Evolutionary conservation across 2,329 filamentous ascomycete genomes (phyloP).

Genomic region (Hymenoscyphus occultus): DNA sequence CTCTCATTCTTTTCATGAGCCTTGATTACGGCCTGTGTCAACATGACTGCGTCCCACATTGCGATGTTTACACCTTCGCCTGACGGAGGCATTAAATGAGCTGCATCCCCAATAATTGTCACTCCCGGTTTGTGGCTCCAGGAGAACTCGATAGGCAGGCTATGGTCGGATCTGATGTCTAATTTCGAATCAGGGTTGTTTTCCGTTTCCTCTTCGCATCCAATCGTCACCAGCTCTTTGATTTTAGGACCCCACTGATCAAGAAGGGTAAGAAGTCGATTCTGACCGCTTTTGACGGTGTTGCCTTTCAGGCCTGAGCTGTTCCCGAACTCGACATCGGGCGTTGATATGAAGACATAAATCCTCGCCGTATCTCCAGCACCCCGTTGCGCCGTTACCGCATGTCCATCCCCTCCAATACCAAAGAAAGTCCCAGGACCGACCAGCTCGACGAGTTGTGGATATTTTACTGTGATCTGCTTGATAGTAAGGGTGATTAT

Average conservation of each 20-base stretch:
- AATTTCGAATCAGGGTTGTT: conserved; percentile 14
- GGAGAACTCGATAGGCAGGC: conserved; percentile 15
- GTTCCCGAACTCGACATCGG: background rate
- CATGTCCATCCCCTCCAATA: background rate
- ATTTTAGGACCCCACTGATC: conserved; percentile 23
- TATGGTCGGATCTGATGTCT: conserved; percentile 29
- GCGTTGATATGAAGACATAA: background rate
- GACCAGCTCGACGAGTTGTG: conserved; percentile 25
- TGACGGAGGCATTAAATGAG: conserved; percentile 47
- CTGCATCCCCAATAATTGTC: conserved; percentile 50
- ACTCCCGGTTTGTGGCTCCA: conserved; percentile 36
- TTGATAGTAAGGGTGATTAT: conserved; percentile 28
- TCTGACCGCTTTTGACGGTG: conserved; percentile 37
- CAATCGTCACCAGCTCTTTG: conserved; percentile 22
- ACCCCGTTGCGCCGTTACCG: background rate
- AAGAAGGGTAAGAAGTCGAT: conserved; percentile 30
- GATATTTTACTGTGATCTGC: conserved; percentile 35
- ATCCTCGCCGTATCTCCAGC: background rate
- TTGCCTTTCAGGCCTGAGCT: conserved; percentile 28
- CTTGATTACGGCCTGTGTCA: conserved; percentile 24
- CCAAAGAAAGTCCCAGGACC: background rate
- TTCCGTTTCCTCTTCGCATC: conserved; percentile 16
- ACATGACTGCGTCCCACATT: conserved; percentile 41
- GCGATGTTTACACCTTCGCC: conserved; percentile 43
- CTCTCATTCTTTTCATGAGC: background rate